Evolutionary conservation across 83 land plant species (phyloP), one percentile per base, ranked within the genome.

Genomic region (Picea mariana): DNA sequence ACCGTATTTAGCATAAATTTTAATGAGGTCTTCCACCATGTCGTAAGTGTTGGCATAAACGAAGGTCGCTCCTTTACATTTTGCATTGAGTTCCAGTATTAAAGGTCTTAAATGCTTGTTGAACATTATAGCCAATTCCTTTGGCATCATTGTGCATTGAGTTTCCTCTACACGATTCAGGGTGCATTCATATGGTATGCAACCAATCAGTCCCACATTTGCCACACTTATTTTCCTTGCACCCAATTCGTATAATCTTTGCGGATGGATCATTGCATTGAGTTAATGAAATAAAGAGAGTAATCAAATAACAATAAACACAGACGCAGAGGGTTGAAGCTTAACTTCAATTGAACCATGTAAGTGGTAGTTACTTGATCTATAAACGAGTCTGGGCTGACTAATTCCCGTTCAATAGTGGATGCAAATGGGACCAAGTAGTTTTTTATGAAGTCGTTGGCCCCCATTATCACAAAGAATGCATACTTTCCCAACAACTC

Each of bases 361-460:
- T 27, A 27, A 27, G 31, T 27, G 31, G 31, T 18, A 42, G 88
- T 84, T 86, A 92, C 77, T 72, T 72, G 9, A n/a, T 63, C 83
- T 2, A 87, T 82, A 78, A 92, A 92, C 9, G 8, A 3, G 8
- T 87, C 81, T 1, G 89, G 91, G 49, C 93, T 3, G 31, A 27
- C 31, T 27, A 27, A 27, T 27, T 0, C 31, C 31, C 31, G 1
- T 27, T 27, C 1, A 27, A 27, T 27, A 27, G 1, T 27, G 31
- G 31, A 27, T 27, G 31, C 31, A 27, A 27, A 27, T 27, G 31
- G 31, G 31, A 27, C 31, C 31, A 27, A 27, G 31, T 27, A 27
- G 31, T 27, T 92, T 80, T 90, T 88, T 79, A 94, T 83, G 87
- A 90, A 94, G 55, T 94, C 96, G 83, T 94, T 94, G 55, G 96